Percentiles rank a stretch among this genome's conserved stretches.
Conservation (phyloP, 805 yeast genomes). For the Saccharomycopsis capsularis region DNA sequence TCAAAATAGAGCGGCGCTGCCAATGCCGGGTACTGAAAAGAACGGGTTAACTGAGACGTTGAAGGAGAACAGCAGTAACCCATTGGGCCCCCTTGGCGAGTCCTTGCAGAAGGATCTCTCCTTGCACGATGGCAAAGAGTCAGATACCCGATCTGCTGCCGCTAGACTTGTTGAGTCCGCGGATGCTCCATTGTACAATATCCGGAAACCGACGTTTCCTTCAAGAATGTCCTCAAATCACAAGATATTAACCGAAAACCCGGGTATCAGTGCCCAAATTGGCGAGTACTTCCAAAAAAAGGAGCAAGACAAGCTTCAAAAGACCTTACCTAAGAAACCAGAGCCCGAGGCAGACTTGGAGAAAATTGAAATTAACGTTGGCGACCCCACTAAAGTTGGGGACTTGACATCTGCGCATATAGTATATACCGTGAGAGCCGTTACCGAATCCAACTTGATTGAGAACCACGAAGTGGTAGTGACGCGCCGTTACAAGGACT, state of each 20-base stretch:
- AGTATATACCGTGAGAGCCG: constrained; percentile 69
- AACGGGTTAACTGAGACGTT: constrained; percentile 21
- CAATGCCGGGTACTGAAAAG: constrained; percentile 15
- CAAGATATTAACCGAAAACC: constrained; percentile 17
- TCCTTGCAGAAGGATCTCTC: constrained; percentile 30
- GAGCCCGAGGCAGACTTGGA: constrained; percentile 23
- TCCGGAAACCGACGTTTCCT: constrained; percentile 31
- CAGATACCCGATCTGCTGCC: constrained; percentile 24
- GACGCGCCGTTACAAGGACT: constrained; percentile 82
- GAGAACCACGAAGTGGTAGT: constrained; percentile 46
- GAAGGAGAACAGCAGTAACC: constrained; percentile 13
- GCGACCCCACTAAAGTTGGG: constrained; percentile 88
- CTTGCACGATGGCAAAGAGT: constrained; percentile 28
- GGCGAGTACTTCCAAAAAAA: constrained; percentile 18
- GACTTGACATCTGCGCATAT: constrained; percentile 86
- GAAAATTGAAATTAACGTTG: constrained; percentile 61
- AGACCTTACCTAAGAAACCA: constrained; percentile 19
- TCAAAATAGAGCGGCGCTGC: background rate
- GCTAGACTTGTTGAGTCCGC: constrained; percentile 38
- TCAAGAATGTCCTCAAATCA: constrained; percentile 19
- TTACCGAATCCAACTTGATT: constrained; percentile 27
- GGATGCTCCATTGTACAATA: constrained; percentile 49
- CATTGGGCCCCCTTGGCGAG: constrained; percentile 24
- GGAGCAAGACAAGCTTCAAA: constrained; percentile 7
- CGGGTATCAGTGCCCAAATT: constrained; percentile 14